Evolutionary conservation across 1,139 yeast species (phyloP).

Genomic region (Pneumocystis murina): DNA sequence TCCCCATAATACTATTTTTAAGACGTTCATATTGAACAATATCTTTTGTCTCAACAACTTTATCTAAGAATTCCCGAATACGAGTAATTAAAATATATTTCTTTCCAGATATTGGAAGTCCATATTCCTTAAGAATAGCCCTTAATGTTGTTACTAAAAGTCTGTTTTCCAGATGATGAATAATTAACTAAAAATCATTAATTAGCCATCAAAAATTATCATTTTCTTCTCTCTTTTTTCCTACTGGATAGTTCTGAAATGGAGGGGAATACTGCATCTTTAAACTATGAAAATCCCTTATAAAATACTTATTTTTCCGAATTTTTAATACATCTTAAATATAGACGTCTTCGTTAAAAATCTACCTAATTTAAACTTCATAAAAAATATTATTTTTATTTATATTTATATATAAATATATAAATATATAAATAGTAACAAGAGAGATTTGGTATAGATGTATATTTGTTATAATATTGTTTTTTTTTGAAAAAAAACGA

Average conservation of each 20-base stretch:
- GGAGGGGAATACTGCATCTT: not conserved
- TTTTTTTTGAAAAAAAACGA: not conserved
- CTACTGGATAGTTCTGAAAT: not conserved
- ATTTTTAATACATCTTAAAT: not conserved
- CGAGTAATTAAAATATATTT: slow-evolving; percentile 8
- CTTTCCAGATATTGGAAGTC: slow-evolving; percentile 7
- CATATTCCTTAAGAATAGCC: slow-evolving; percentile 7
- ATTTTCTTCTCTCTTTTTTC: not conserved
- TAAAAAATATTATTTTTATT: too few species aligned
- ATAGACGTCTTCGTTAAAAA: not conserved
- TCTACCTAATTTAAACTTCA: too few species aligned
- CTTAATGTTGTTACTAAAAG: slow-evolving; percentile 7
- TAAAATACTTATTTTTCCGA: not conserved
- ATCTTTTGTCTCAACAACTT: slow-evolving; percentile 1
- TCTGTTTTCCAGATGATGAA: slow-evolving; percentile 8
- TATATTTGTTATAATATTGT: not conserved
- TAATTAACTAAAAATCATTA: not conserved
- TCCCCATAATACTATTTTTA: slow-evolving; percentile 4
- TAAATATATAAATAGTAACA: too few species aligned
- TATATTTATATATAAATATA: too few species aligned
- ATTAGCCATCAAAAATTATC: not conserved
- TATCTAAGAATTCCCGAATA: slow-evolving; percentile 3
- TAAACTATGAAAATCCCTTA: not conserved
- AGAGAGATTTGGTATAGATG: too few species aligned
- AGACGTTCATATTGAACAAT: slow-evolving; percentile 3